phyloP scores from a whole-genome alignment of 2,329 filamentous ascomycete species.

The Byssochlamys sp. region DNA sequence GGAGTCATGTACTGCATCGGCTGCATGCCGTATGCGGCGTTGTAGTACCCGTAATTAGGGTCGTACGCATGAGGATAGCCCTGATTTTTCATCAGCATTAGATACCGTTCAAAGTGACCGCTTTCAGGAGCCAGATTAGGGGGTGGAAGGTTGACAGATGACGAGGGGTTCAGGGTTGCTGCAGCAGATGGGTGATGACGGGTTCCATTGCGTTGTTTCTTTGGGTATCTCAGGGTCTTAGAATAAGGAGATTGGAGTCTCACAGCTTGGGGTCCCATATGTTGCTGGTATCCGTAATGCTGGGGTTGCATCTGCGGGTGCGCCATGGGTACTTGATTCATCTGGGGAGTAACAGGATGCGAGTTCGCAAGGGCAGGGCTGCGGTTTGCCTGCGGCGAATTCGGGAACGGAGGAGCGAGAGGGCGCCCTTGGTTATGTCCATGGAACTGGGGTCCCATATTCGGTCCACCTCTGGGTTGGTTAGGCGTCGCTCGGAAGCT shows the following conservation, averaged over 20 bases:
- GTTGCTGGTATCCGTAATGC: constrained; percentile 48
- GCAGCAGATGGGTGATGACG: constrained; percentile 12
- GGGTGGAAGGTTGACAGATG: constrained; percentile 20
- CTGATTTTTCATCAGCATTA: constrained; percentile 59
- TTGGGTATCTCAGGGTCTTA: constrained; percentile 23
- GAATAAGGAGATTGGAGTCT: constrained; percentile 34
- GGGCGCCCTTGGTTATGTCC: constrained; percentile 33
- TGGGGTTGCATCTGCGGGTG: constrained; percentile 54
- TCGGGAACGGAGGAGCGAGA: constrained; percentile 43
- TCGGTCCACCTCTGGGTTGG: constrained; percentile 41
- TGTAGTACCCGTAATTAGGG: constrained; percentile 37
- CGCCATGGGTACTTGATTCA: constrained; percentile 60
- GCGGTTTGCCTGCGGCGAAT: constrained; percentile 55
- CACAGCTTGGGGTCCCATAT: constrained; percentile 53
- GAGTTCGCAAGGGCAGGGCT: constrained; percentile 59
- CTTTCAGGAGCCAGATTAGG: constrained; percentile 60
- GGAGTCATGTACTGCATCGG: constrained; percentile 34
- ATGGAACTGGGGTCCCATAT: constrained; percentile 45
- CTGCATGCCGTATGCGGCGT: constrained; percentile 30
- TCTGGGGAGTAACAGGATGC: constrained; percentile 60
- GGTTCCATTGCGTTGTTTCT: constrained; percentile 19
- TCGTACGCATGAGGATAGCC: constrained; percentile 48
- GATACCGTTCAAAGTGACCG: constrained; percentile 62
- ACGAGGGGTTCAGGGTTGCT: constrained; percentile 12
- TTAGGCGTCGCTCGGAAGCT: constrained; percentile 44